phyloP scores from a whole-genome alignment of 192 early-diverging fungal genomes.

The Podila epigama region DNA sequence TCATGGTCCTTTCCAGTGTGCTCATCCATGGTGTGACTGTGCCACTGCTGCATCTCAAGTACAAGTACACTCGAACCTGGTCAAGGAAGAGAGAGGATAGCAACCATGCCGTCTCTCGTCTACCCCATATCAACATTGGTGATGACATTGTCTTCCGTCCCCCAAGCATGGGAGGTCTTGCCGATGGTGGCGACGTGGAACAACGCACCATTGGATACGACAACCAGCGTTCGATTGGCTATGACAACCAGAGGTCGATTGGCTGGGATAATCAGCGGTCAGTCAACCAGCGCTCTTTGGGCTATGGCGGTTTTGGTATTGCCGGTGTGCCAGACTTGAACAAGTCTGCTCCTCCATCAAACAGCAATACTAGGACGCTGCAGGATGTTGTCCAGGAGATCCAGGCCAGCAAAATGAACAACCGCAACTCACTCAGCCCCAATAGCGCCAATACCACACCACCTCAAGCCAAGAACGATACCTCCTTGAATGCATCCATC shows the following conservation, averaged over 20 bases:
- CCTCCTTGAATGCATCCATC: slow-evolving; percentile 11
- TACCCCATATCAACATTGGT: slow-evolving; percentile 49
- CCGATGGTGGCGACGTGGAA: slow-evolving; percentile 31
- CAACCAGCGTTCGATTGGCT: slow-evolving; percentile 32
- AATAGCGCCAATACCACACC: background rate
- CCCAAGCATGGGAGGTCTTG: slow-evolving; percentile 19
- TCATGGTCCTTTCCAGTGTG: slow-evolving; percentile 83
- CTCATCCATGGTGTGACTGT: slow-evolving; percentile 86
- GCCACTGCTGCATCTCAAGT: slow-evolving; percentile 70
- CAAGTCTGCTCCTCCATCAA: background rate
- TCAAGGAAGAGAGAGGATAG: slow-evolving; percentile 42
- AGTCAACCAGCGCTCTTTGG: slow-evolving; percentile 37
- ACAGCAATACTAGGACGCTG: slow-evolving; percentile 34
- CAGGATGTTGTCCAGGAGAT: slow-evolving; percentile 49
- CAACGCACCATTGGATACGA: slow-evolving; percentile 37
- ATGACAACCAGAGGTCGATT: slow-evolving; percentile 33
- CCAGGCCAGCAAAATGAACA: slow-evolving; percentile 36
- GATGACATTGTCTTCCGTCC: slow-evolving; percentile 47
- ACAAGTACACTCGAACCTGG: slow-evolving; percentile 47
- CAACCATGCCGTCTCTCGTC: slow-evolving; percentile 37
- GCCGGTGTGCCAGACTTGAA: slow-evolving; percentile 43
- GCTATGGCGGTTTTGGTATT: slow-evolving; percentile 39
- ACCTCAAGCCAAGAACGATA: slow-evolving; percentile 2
- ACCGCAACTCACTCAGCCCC: slow-evolving; percentile 1
- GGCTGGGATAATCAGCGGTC: slow-evolving; percentile 36